Conservation (phyloP, 2,329 filamentous ascomycete species). For the Xylaria multiplex region DNA sequence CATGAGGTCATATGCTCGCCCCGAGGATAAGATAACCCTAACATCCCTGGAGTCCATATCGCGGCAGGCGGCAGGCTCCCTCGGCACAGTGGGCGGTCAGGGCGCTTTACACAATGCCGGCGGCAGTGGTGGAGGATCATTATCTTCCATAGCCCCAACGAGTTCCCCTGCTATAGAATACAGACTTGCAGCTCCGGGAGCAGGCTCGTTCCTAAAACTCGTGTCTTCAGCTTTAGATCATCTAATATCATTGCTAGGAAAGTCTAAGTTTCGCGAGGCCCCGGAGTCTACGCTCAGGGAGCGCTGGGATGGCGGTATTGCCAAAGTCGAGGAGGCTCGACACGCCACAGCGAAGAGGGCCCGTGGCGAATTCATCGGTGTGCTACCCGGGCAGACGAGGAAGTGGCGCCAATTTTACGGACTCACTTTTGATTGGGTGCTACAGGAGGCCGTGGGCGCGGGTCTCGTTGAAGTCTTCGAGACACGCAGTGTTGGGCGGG, state of each 20-base stretch:
- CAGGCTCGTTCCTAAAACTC: conserved; percentile 74
- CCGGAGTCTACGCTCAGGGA: conserved; percentile 71
- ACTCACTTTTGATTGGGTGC: conserved; percentile 74
- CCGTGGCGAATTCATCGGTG: conserved; percentile 65
- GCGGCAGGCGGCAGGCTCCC: conserved; percentile 72
- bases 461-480: conserved; percentile 79
- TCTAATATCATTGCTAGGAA: conserved; percentile 66
- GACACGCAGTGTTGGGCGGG: conserved; percentile 77
- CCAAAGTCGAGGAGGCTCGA: conserved; percentile 56
- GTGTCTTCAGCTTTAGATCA: conserved; percentile 70
- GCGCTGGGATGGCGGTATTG: conserved; percentile 76
- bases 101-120: conserved; percentile 72
- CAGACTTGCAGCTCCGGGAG: conserved; percentile 72
- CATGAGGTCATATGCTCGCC: conserved; percentile 57
- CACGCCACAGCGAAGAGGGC: conserved; percentile 57
- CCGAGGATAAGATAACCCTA: conserved; percentile 65
- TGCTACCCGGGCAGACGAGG: conserved; percentile 69
- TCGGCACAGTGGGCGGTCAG: conserved; percentile 75
- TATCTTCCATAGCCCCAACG: conserved; percentile 56
- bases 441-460: conserved; percentile 75
- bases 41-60: conserved; percentile 71
- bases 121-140: conserved; percentile 59
- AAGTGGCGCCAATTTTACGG: conserved; percentile 79
- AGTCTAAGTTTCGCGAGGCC: conserved; percentile 70
- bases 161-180: conserved; percentile 54